Percentiles rank a stretch among this genome's conserved stretches.
These are phyloP conservation scores for Passalora sequoiae DNA, from an alignment of 2,329 filamentous ascomycete species.

Conservation along the genomic window DNA sequence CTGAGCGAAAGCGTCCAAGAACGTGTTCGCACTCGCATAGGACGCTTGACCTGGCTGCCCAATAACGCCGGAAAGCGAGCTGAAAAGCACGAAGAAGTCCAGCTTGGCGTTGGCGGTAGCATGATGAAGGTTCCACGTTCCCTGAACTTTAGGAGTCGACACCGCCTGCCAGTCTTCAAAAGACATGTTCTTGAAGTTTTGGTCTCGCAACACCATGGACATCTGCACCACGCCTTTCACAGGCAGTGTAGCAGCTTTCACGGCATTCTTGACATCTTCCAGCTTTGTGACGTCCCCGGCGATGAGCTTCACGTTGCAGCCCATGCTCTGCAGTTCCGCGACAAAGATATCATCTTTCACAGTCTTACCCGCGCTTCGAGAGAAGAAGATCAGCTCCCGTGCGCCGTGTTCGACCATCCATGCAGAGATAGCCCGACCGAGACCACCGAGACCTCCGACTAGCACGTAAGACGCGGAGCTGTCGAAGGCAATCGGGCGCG, in stretches of 20 bases:
- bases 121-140: conserved; percentile 42
- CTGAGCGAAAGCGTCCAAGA: conserved; percentile 27
- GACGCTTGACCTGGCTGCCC: conserved; percentile 55
- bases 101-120: conserved; percentile 23
- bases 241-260: too few species aligned
- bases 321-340: too few species aligned
- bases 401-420: conserved; percentile 21
- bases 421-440: conserved; percentile 17
- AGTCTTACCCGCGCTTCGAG: conserved; percentile 9
- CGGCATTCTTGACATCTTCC: too few species aligned
- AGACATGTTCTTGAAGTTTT: background rate
- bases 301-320: too few species aligned
- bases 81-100: conserved; percentile 11
- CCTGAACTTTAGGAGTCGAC: conserved; percentile 3
- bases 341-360: too few species aligned
- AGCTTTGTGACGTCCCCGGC: too few species aligned
- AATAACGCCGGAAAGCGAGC: conserved; percentile 51
- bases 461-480: conserved; percentile 18
- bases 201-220: conserved; percentile 4
- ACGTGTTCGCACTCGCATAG: conserved; percentile 49
- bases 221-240: conserved; percentile 1
- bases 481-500: too few species aligned
- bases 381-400: conserved; percentile 15
- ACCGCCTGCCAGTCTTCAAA: conserved; percentile 1
- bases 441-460: conserved; percentile 24